Percentiles rank a stretch among this genome's conserved stretches.
Conservation (phyloP, 2,329 filamentous ascomycete species). For the Albophoma yamanashiensis region DNA sequence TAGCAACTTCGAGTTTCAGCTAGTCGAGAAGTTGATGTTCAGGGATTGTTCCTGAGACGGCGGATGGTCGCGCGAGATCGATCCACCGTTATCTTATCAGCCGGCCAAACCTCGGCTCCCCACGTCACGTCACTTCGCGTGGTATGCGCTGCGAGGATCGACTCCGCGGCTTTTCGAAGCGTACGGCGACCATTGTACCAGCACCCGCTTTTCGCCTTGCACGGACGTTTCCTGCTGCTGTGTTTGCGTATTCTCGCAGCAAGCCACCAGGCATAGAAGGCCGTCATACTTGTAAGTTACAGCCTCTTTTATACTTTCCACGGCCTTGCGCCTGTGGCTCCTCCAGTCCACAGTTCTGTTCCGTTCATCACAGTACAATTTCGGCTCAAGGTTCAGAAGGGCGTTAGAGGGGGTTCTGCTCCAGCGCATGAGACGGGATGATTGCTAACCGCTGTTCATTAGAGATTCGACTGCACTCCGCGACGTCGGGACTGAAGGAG, state of each 20-base stretch:
- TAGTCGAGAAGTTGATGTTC: not conserved
- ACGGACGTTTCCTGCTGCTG: not conserved
- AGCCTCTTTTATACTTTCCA: not conserved
- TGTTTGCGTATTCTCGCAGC: not conserved
- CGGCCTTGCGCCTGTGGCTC: not conserved
- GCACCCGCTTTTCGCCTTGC: not conserved
- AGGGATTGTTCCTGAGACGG: not conserved
- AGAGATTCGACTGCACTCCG: constrained; percentile 2
- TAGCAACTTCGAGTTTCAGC: not conserved
- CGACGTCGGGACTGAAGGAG: not conserved
- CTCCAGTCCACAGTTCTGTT: not conserved
- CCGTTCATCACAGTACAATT: not conserved
- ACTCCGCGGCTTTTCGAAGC: not conserved
- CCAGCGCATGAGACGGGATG: not conserved
- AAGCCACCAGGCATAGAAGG: not conserved
- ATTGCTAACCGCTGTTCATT: not conserved
- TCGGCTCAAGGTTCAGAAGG: not conserved
- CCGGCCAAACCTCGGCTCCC: constrained; percentile 8
- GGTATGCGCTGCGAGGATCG: not conserved
- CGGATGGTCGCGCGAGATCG: not conserved
- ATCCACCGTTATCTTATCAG: not conserved
- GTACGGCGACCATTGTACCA: not conserved
- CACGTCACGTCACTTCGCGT: not conserved
- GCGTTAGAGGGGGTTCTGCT: not conserved
- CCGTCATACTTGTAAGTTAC: not conserved